Evolutionary conservation across 2,329 filamentous ascomycete genomes (phyloP), one percentile per base, ranked within the genome.

Genomic region (Chaetomium sp.): DNA sequence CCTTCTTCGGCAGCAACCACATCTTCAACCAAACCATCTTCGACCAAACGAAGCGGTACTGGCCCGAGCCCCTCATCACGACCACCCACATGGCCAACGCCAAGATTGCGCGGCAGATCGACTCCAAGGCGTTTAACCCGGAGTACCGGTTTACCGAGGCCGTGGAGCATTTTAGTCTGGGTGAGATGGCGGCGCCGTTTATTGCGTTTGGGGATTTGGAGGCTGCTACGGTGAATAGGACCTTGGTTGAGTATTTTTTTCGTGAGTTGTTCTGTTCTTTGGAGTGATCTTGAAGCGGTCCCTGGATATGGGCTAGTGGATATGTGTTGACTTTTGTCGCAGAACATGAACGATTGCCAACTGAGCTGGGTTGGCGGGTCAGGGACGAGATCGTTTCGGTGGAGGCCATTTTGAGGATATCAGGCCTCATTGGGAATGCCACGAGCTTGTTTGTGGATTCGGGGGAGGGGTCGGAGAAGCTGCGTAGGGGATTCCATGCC

Each of bases 331-430:
- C 4, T 10, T 37, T 27, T 11, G 3, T 7, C n/a, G 14, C 27
- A 59, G 57, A 55, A 42, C 38, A 55, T 19, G 57, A 59, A 51
- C 52, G 52, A 3, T 27, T 59, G 14, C 57, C 57, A 4, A 52
- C 53, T 5, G 54, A 54, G 37, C 41, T 54, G 11, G 57, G 57
- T 5, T 59, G 44, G 48, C 9, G 33, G 8, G 46, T 41, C 40
- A 56, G 37, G 36, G 33, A 53, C 19, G 34, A 43, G 35, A 47
- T 55, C 0, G 53, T 55, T 9, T 4, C 14, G 11, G 43, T 55
- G 9, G 48, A 47, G 11, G 53, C 42, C 4, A 55, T 55, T 38
- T 34, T 52, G 35, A 45, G 42, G 7, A 46, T 52, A 35, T 46
- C 50, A 34, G 44, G 41, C 32, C 44, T 49, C 44, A 56, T 56